Evolutionary conservation across 805 yeast species (phyloP).

Genomic region (Zygotorulaspora sp.): DNA sequence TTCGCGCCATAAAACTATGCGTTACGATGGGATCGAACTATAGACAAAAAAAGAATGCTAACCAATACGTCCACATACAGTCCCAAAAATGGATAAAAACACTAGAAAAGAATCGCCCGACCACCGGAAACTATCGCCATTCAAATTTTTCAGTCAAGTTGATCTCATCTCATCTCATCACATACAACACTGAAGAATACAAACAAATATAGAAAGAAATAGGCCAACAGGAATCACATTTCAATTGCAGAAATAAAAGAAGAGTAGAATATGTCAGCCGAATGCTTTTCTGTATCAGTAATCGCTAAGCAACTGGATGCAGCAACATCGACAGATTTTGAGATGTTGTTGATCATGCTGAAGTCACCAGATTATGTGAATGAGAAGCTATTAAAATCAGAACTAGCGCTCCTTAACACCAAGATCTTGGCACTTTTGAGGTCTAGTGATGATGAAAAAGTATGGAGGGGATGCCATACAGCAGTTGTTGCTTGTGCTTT

Average conservation of each 20-base stretch:
- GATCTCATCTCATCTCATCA: constrained; percentile 11
- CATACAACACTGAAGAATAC: constrained; percentile 1
- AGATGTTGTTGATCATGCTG: constrained; percentile 25
- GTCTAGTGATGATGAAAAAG: constrained; percentile 41
- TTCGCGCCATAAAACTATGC: too few relatives aligned
- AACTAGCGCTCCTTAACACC: constrained; percentile 30
- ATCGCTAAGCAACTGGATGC: constrained; percentile 29
- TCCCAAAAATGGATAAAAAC: too few relatives aligned
- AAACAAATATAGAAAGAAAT: not conserved
- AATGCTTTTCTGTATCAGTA: constrained; percentile 22
- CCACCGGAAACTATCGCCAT: not conserved
- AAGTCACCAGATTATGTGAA: constrained; percentile 29
- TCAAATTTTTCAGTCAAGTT: not conserved
- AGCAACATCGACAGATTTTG: constrained; percentile 30
- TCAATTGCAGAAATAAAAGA: not conserved
- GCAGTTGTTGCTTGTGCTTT: constrained; percentile 41
- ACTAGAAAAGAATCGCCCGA: too few relatives aligned
- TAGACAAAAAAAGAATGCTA: too few relatives aligned
- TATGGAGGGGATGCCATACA: constrained; percentile 60
- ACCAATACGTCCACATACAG: too few relatives aligned
- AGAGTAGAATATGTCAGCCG: constrained; percentile 6
- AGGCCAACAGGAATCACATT: not conserved
- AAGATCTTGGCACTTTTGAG: constrained; percentile 42
- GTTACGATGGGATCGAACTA: too few relatives aligned
- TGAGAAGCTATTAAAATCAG: constrained; percentile 32